Conservation (phyloP, 2,329 filamentous ascomycete species). For the Calonectria leucothoes region DNA sequence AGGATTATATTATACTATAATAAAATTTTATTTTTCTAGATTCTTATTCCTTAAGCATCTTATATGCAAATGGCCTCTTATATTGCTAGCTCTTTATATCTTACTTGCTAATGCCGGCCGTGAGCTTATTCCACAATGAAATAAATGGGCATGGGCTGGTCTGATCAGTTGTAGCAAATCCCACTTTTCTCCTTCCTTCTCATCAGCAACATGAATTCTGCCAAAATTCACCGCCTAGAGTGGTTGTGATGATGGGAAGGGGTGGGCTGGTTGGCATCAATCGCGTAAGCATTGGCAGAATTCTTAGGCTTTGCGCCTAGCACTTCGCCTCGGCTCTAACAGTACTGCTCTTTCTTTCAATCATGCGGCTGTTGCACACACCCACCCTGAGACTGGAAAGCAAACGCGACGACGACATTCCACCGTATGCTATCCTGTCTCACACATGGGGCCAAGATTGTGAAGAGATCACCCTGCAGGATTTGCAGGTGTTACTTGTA, state of each 20-base stretch:
- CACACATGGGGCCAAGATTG: constrained; percentile 16
- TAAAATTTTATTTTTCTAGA: too few relatives aligned
- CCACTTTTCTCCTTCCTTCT: background rate
- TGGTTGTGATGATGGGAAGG: background rate
- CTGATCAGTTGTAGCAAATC: background rate
- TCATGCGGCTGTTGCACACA: background rate
- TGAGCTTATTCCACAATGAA: too few relatives aligned
- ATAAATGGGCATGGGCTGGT: too few relatives aligned
- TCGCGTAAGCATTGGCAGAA: background rate
- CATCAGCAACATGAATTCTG: background rate
- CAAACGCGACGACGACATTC: background rate
- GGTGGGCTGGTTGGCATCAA: background rate
- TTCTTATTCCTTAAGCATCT: too few relatives aligned
- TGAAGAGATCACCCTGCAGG: constrained; percentile 13
- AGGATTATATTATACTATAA: too few relatives aligned
- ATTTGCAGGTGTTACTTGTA: background rate
- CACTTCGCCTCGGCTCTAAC: background rate
- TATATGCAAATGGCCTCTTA: too few relatives aligned
- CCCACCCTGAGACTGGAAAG: background rate
- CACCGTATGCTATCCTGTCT: constrained; percentile 15
- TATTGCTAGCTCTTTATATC: too few relatives aligned
- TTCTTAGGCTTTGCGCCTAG: background rate
- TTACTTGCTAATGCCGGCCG: too few relatives aligned
- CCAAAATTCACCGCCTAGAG: background rate
- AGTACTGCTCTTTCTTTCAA: background rate